phyloP scores from a whole-genome alignment of 495 filamentous ascomycete species.

The Friedmanniomyces endolithicus region DNA sequence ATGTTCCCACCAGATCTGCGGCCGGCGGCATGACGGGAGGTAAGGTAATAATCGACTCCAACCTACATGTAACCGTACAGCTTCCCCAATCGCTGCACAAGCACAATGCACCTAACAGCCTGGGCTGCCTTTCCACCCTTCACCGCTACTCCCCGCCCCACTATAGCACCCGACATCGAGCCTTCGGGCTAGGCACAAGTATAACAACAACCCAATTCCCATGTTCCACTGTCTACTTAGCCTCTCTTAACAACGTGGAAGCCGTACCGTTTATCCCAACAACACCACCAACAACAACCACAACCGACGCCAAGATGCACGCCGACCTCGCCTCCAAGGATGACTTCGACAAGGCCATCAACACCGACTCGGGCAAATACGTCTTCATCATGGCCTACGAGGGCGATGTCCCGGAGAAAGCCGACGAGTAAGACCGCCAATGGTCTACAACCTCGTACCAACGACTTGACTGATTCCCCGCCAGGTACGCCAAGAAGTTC shows the following conservation, averaged over 20 bases:
- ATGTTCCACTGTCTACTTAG: neutral
- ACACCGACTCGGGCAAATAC: constrained; percentile 22
- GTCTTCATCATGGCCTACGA: constrained; percentile 25
- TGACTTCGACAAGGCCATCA: constrained; percentile 22
- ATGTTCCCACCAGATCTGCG: too few species aligned
- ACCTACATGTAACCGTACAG: too few species aligned
- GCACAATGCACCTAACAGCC: too few species aligned
- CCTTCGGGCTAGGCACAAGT: neutral
- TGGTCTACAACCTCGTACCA: neutral
- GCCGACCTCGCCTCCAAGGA: constrained; percentile 23
- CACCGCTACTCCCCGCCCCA: too few species aligned
- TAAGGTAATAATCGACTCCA: too few species aligned
- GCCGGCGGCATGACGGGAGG: too few species aligned
- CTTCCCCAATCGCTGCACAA: too few species aligned
- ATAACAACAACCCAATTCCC: neutral
- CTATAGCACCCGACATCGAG: too few species aligned
- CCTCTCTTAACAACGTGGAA: neutral
- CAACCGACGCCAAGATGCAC: constrained; percentile 11
- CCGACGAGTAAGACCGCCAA: constrained; percentile 21
- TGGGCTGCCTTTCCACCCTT: too few species aligned
- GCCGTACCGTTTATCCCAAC: too few species aligned
- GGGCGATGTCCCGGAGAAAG: constrained; percentile 10
- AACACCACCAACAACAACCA: neutral
- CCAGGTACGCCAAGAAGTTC: constrained; percentile 19
- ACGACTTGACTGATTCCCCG: neutral